A percentile compares a stretch with the other conserved stretches of the same genome.
Evolutionary conservation across 1,284 basidiomycete species (phyloP).

Genomic region (Fistulinella cinereoalba): DNA sequence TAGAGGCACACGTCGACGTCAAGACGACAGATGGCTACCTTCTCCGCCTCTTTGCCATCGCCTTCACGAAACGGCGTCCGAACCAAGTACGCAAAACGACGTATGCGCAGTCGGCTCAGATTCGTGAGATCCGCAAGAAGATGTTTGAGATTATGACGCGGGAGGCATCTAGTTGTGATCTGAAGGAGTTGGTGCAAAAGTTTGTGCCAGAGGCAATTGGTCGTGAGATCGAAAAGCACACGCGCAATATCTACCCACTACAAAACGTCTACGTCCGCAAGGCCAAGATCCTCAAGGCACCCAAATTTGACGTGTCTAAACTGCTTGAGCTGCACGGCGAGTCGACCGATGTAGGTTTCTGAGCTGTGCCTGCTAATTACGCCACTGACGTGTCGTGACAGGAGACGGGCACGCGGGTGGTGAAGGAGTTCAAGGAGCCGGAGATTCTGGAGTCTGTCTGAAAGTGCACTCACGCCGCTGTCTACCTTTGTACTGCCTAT

Average conservation of each 20-base stretch:
- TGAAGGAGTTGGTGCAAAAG: conserved; percentile 98
- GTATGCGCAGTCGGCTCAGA: conserved; percentile 93
- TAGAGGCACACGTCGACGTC: conserved; percentile 98
- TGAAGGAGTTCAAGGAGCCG: conserved; percentile 92
- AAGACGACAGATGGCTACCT: conserved; percentile 99
- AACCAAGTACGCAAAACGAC: conserved; percentile 99
- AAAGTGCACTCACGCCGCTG: conserved; percentile 37
- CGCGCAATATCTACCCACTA: conserved; percentile 94
- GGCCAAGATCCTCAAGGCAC: conserved; percentile 96
- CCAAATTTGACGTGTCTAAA: conserved; percentile 95
- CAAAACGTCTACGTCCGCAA: conserved; percentile 99
- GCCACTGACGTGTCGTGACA: conserved; percentile 31
- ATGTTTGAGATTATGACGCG: conserved; percentile 99
- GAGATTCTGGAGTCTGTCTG: conserved; percentile 82
- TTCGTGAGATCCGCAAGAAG: conserved; percentile 98
- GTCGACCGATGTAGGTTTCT: conserved; percentile 75
- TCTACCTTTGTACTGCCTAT: conserved; percentile 43
- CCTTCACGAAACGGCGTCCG: conserved; percentile 96
- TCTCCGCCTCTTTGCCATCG: conserved; percentile 97
- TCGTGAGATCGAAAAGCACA: conserved; percentile 99
- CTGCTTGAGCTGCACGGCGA: conserved; percentile 96
- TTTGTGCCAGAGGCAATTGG: conserved; percentile 99
- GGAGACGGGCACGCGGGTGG: conserved; percentile 88
- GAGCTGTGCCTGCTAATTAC: conserved; percentile 7
- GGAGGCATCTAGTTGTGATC: conserved; percentile 92